These are phyloP conservation scores for Ceratobasidium sp. DNA, from an alignment of 1,284 basidiomycete species.

Conservation along the genomic window DNA sequence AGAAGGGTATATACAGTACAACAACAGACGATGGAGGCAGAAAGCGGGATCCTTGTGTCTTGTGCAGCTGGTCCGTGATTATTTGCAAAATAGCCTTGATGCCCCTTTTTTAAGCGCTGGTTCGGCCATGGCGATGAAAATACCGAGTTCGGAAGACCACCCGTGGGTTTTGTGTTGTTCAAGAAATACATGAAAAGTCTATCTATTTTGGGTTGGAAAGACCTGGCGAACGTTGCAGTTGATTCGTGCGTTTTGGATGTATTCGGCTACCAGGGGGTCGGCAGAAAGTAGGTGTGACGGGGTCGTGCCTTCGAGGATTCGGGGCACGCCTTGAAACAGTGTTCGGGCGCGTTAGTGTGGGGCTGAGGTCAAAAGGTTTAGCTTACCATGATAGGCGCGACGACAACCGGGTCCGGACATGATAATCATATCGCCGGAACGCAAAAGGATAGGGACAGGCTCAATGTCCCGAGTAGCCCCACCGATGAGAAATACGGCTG, in stretches of 20 bases:
- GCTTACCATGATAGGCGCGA: slow-evolving; percentile 83
- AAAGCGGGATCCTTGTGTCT: neutral
- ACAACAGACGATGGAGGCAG: neutral
- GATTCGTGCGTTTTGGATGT: slow-evolving; percentile 74
- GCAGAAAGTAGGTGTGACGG: slow-evolving; percentile 68
- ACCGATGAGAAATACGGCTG: slow-evolving; percentile 90
- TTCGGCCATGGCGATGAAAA: neutral
- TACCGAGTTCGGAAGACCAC: slow-evolving; percentile 1
- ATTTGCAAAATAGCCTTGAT: slow-evolving; percentile 2
- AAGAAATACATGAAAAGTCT: too few relatives aligned
- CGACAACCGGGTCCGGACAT: slow-evolving; percentile 89
- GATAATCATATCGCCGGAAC: slow-evolving; percentile 89
- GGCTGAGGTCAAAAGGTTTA: neutral
- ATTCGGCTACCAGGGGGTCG: slow-evolving; percentile 71
- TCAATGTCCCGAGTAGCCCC: slow-evolving; percentile 76
- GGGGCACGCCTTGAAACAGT: slow-evolving; percentile 76
- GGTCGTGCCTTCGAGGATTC: slow-evolving; percentile 82
- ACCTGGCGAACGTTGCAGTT: slow-evolving; percentile 92
- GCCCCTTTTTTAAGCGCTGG: slow-evolving; percentile 23
- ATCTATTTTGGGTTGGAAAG: slow-evolving; percentile 50
- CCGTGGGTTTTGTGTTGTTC: too few relatives aligned
- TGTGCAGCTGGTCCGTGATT: neutral
- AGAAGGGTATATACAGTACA: slow-evolving; percentile 31
- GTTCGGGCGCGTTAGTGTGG: neutral
- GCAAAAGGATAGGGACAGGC: slow-evolving; percentile 82